Base-by-base conservation (phyloP, 2,329 filamentous ascomycete species). In the Colletotrichum sp. region DNA sequence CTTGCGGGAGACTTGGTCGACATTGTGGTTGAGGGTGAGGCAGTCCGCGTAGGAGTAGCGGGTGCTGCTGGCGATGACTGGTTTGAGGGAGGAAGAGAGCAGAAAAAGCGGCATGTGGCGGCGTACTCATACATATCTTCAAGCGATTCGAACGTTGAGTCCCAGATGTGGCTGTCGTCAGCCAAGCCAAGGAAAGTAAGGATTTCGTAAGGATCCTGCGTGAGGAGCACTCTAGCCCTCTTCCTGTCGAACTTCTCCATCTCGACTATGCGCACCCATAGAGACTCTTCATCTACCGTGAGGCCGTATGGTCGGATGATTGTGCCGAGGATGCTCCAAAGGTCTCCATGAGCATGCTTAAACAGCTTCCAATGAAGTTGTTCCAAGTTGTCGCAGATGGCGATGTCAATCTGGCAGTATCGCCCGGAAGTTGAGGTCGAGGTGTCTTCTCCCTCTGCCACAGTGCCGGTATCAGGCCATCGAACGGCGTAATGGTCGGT, bases 361-460 rank as follows among this genome's bases (percentile, higher is more conserved):
- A 96, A 95, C 5, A 91, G 83, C 48, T 88, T 87, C 94, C 94
- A 96, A 34, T 87, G 85, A 76, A 90, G 87, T 69, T 83, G 79
- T 16, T 84, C 80, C 1, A 84, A 77, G 2, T 82, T 85, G 3
- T 79, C 78, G 72, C 88, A 92, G 28, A 93, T 81, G 34, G 90
- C 88, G 2, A 96, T 81, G 80, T 97, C 95, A 30, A 96, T 86
- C 78, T 97, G 95, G 6, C 95, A 89, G 79, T 88, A 90, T 21
- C 64, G 36, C 18, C 32, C 38, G 7, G 43, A 9, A 18, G 24
- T 2, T 21, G 34, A 55, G 6, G 73, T 13, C 26, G 64, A 59
- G 26, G 38, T 55, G 59, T 12, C 26, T 13, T 63, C 12, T 13
- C 34, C 14, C 34, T 43, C 61, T 4, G 21, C n/a, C 18, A 18